These are phyloP conservation scores for Phialophora expanda DNA, from an alignment of 2,329 filamentous ascomycete genomes.

Conservation along the genomic window DNA sequence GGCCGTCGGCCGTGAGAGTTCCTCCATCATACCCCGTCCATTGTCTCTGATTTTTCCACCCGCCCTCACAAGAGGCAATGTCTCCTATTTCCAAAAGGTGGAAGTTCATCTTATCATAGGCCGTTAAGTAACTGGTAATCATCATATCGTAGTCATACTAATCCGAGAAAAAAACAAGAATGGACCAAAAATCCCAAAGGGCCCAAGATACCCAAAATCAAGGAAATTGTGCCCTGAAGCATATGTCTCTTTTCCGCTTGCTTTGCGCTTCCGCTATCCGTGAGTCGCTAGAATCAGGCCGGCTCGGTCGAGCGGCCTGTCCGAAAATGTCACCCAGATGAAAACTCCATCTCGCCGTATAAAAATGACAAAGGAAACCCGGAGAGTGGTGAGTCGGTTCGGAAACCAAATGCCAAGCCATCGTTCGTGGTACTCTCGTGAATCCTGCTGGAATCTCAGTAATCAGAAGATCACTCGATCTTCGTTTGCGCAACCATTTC, in stretches of 20 bases:
- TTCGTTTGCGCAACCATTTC: constrained; percentile 78
- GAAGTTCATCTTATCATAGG: constrained; percentile 20
- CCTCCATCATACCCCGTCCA: not conserved
- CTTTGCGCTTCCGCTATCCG: constrained; percentile 4
- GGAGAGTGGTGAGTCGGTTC: not conserved
- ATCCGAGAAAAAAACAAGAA: constrained; percentile 1
- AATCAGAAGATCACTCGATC: constrained; percentile 44
- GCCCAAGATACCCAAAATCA: constrained; percentile 16
- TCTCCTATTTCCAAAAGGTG: not conserved
- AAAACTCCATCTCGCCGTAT: not conserved
- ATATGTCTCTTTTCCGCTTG: constrained; percentile 37
- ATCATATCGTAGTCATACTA: constrained; percentile 24
- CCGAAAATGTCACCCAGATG: not conserved
- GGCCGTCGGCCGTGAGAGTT: not conserved
- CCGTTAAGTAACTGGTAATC: constrained; percentile 23
- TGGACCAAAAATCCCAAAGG: not conserved
- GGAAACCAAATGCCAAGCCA: not conserved
- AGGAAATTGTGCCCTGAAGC: constrained; percentile 37
- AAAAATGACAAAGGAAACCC: constrained; percentile 2
- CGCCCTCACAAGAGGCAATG: not conserved
- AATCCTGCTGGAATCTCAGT: not conserved
- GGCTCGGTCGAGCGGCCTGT: constrained; percentile 37
- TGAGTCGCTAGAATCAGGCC: constrained; percentile 28
- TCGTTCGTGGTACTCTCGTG: not conserved
- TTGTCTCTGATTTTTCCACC: not conserved